Evolutionary conservation across 2,329 filamentous ascomycete species (phyloP), one percentile per base, ranked within the genome.

Genomic region (Tricladium varicosporioides): DNA sequence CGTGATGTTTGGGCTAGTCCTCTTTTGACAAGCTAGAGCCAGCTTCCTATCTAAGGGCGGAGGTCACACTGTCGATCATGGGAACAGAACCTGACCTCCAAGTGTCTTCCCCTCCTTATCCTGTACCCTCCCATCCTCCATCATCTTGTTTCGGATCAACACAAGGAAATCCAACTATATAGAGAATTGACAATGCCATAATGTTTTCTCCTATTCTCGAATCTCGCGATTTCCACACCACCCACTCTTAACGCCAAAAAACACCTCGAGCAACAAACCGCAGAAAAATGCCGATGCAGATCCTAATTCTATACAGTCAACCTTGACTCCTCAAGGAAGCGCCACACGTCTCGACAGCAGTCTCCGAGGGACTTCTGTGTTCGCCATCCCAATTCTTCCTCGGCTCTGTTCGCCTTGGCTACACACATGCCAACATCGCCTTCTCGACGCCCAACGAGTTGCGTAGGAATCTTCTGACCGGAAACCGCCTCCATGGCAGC

Each of bases 371-470:
- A 60, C 53, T 60, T 67, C 47, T 72, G 65, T 5, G 69, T 66
- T 48, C 65, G 63, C 76, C 76, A 79, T n/a, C 73, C 75, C 5
- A 78, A 68, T 63, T 79, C 76, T 5, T 65, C 61, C 40, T 65
- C 64, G 2, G 76, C 76, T 18, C 74, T 71, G 16, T 68, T 66
- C 14, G 73, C 73, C 50, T 71, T 72, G 1, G 76, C 77, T 1
- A 77, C 74, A 53, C 75, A 77, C 43, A 69, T 69, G 36, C 74
- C 75, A 2, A 78, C 74, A 59, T 79, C 76, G 3, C 76, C 76
- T 11, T 67, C 67, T 42, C 76, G 67, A n/a, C 75, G 67, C 7
- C 69, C 72, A 2, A 70, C 69, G 48, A 70, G 64, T n/a, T 70
- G 63, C 32, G 73, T 69, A 1, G 74, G 73, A 16, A 79, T 76